Evolutionary conservation across 495 filamentous ascomycete genomes (phyloP).

Genomic region (Astrothelium subdiscretum): DNA sequence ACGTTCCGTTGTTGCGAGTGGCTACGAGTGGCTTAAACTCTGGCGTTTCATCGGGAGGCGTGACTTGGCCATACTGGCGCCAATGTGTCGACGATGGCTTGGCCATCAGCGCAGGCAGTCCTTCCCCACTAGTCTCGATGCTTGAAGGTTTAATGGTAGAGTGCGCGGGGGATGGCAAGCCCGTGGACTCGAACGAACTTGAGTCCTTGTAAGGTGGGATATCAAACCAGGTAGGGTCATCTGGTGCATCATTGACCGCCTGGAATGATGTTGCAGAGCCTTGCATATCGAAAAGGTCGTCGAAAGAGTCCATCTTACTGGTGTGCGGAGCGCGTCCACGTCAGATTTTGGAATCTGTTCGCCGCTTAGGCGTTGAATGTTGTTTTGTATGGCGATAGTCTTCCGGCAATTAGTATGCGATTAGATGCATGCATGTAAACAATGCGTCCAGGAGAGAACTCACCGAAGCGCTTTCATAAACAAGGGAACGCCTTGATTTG

Average conservation of each 20-base stretch:
- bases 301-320: background rate
- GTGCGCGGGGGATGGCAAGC: background rate
- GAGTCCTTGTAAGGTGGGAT: background rate
- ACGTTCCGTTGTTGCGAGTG: background rate
- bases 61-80: constrained; percentile 17
- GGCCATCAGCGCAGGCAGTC: background rate
- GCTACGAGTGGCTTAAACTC: constrained; percentile 8
- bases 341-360: no score
- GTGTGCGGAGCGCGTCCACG: background rate
- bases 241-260: background rate
- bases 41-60: constrained; percentile 19
- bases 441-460: no score
- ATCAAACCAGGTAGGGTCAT: background rate
- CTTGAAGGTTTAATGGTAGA: background rate
- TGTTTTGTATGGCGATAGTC: no score
- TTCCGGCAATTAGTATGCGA: no score
- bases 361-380: no score
- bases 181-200: background rate
- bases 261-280: background rate
- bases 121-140: background rate
- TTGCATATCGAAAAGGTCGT: background rate
- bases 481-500: no score
- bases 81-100: background rate
- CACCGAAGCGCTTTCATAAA: no score
- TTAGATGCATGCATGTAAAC: no score